Conservation (phyloP, 306 rosid genomes). For the Prunus mira region DNA sequence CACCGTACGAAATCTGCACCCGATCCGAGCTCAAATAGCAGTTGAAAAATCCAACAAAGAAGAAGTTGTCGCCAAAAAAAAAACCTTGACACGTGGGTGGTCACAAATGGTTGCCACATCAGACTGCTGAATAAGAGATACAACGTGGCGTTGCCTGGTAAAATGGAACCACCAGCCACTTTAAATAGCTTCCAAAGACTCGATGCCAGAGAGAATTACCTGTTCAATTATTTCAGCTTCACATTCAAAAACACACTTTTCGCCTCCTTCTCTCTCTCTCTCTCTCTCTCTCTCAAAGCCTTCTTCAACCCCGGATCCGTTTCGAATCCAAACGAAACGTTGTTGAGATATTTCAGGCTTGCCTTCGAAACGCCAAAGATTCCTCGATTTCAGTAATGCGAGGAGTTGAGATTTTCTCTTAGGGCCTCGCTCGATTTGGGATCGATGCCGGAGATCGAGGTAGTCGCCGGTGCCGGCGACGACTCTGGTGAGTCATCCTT, state of each 20-base stretch:
- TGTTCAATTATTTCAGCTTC: neutral
- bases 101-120: neutral
- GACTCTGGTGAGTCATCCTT: neutral
- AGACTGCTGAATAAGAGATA: neutral
- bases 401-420: neutral
- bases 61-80: neutral
- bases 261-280: too few relatives aligned
- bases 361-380: neutral
- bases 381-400: neutral
- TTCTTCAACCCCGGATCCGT: neutral
- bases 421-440: neutral
- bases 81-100: neutral
- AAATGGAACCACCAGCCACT: neutral
- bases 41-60: neutral
- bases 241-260: too few relatives aligned
- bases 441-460: conserved; percentile 26
- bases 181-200: neutral
- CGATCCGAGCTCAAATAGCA: neutral
- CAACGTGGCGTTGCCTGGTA: neutral
- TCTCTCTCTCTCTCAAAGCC: too few relatives aligned
- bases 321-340: neutral
- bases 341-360: neutral
- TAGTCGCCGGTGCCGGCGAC: neutral
- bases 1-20: neutral
- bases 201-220: neutral